phyloP scores from a whole-genome alignment of 306 rosid species.

The Begonia peltatifolia region DNA sequence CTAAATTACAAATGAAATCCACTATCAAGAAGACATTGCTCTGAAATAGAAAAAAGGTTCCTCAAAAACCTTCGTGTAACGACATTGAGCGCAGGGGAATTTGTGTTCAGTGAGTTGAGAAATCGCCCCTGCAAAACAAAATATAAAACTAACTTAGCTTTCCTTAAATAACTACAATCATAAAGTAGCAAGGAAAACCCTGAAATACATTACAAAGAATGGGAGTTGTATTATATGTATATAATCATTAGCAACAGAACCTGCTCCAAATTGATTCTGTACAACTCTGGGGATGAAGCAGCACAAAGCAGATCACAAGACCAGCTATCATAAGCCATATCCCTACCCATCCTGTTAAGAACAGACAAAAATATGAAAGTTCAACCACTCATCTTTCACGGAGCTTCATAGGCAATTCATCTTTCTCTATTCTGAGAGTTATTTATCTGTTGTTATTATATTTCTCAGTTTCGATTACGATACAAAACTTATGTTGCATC shows the following conservation, averaged over 20 bases:
- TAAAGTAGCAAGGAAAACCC: background rate
- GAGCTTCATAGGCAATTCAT: too few relatives aligned
- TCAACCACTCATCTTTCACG: constrained; percentile 2
- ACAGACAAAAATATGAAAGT: constrained; percentile 4
- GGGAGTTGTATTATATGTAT: too few relatives aligned
- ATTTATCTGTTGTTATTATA: too few relatives aligned
- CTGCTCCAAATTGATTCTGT: constrained; percentile 88
- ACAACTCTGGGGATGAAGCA: constrained; percentile 82
- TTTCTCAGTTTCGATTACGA: too few relatives aligned
- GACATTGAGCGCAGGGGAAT: constrained; percentile 78
- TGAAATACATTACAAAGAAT: too few relatives aligned
- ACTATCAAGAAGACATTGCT: too few relatives aligned
- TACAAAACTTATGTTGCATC: too few relatives aligned
- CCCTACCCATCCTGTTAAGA: constrained; percentile 80
- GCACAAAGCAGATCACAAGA: constrained; percentile 97
- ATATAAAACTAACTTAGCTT: background rate
- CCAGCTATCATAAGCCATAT: constrained; percentile 70
- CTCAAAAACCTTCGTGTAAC: constrained; percentile 62
- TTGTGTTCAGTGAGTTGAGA: constrained; percentile 66
- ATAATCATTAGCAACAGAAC: constrained; percentile 14
- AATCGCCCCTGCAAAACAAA: constrained; percentile 57
- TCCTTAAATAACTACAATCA: background rate
- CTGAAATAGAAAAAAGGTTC: constrained; percentile 13
- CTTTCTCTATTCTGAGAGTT: too few relatives aligned
- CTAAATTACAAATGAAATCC: constrained; percentile 8